A percentile compares a stretch with the other conserved stretches of the same genome.
phyloP scores from a whole-genome alignment of 2,329 filamentous ascomycete genomes.

The Scedosporium aurantiacum region DNA sequence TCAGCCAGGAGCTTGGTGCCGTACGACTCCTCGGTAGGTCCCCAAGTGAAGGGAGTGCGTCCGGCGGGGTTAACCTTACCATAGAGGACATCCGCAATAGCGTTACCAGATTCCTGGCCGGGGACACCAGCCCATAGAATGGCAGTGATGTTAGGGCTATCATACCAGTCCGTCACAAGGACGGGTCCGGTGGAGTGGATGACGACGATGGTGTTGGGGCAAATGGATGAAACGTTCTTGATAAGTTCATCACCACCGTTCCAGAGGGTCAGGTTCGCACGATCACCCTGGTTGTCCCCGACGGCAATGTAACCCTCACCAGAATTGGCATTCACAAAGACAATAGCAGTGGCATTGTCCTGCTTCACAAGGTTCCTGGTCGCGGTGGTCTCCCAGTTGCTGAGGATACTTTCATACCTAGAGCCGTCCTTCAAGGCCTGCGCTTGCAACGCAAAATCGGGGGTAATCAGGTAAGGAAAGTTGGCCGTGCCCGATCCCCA shows the following conservation, averaged over 20 bases:
- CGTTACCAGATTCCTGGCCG: conserved; percentile 73
- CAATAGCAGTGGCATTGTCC: conserved; percentile 60
- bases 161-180: conserved; percentile 61
- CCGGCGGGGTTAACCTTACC: conserved; percentile 67
- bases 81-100: conserved; percentile 73
- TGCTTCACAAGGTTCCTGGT: conserved; percentile 50
- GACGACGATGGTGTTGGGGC: conserved; percentile 84
- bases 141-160: conserved; percentile 69
- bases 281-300: conserved; percentile 76
- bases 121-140: conserved; percentile 75
- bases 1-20: conserved; percentile 55
- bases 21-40: conserved; percentile 54
- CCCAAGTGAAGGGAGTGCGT: conserved; percentile 73
- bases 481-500: conserved; percentile 69
- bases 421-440: conserved; percentile 49
- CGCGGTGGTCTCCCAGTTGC: conserved; percentile 52
- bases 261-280: conserved; percentile 90
- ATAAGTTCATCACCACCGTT: conserved; percentile 69
- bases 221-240: conserved; percentile 63
- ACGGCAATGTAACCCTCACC: conserved; percentile 81
- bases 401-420: conserved; percentile 54
- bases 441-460: conserved; percentile 56
- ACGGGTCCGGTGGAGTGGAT: conserved; percentile 80
- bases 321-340: conserved; percentile 80
- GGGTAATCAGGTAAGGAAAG: conserved; percentile 67